Percentiles rank a stretch among this genome's conserved stretches.
phyloP scores from a whole-genome alignment of 2,329 filamentous ascomycete genomes.

The Fusarium armeniacum region DNA sequence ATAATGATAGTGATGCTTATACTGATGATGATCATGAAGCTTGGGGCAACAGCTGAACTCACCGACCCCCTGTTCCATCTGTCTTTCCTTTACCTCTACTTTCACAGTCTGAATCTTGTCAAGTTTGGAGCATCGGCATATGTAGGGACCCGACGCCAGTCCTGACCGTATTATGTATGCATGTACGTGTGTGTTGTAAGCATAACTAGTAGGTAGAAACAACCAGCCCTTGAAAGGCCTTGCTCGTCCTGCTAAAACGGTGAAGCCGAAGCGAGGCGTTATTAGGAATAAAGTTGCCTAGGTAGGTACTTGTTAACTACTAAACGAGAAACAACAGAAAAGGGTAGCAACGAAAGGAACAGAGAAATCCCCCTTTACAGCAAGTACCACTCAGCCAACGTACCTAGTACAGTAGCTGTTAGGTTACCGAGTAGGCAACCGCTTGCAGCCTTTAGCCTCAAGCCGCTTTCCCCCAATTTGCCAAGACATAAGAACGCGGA shows the following conservation, averaged over 20 bases:
- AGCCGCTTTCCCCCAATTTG: conserved; percentile 19
- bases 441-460: conserved; percentile 18
- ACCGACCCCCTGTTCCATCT: neutral
- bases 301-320: neutral
- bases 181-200: neutral
- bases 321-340: neutral
- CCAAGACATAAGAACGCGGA: conserved; percentile 30
- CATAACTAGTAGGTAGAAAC: neutral
- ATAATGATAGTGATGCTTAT: neutral
- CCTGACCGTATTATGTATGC: neutral
- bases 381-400: neutral
- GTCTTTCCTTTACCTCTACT: neutral
- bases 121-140: conserved; percentile 1
- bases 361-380: neutral
- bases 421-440: conserved; percentile 13
- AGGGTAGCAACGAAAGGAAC: neutral
- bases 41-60: conserved; percentile 13
- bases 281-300: neutral
- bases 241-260: conserved; percentile 30
- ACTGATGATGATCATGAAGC: neutral
- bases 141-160: conserved; percentile 29
- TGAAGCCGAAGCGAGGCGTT: conserved; percentile 36
- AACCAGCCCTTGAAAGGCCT: neutral
- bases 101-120: neutral
- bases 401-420: neutral